Base-by-base conservation (phyloP, 2,329 filamentous ascomycete species). In the Truncatella angustata region DNA sequence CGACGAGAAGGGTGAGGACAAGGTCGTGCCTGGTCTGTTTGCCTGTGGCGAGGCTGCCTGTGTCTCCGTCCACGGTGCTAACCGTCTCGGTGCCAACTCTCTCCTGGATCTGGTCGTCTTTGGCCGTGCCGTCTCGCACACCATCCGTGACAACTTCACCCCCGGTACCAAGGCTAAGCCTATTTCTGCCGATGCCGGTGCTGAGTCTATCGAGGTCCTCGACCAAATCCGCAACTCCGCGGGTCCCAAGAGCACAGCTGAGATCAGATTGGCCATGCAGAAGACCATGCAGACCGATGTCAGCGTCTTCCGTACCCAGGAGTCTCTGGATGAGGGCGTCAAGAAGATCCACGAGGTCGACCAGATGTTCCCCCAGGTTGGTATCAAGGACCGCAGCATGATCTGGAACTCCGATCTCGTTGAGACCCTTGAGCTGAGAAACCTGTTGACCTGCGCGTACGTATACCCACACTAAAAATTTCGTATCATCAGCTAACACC, bases 391-490 rank as follows among this genome's bases (percentile, higher is more conserved):
- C 74, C 89, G 94, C 73, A 95, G 90, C 82, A 97, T 97, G 93
- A 97, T 97, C 79, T 97, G 93, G 93, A 97, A 97, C 85, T 91
- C 90, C 21, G 93, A 97, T 68, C 84, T 97, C 35, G 91, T 96
- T 56, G 93, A 97, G 82, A 96, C 93, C 6, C 85, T 99, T 52
- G 94, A 99, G 77, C 80, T 97, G 67, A 84, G 92, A 68, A 99
- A 99, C 74, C 75, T 99, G 66, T 78, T 99, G 69, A 97, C 94
- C 66, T 97, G 94, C 85, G 93, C 92, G 84, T 91, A 86, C 78
- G 87, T 88, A 57, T 46, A n/a, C n/a, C n/a, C n/a, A n/a, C n/a
- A n/a, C n/a, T n/a, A n/a, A n/a, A n/a, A n/a, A n/a, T n/a, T n/a
- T n/a, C n/a, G n/a, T n/a, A n/a, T n/a, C n/a, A 7, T 6, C 0